These are phyloP conservation scores for Saccharomycopsis malanga DNA, from an alignment of 805 yeast species.

Conservation along the genomic window DNA sequence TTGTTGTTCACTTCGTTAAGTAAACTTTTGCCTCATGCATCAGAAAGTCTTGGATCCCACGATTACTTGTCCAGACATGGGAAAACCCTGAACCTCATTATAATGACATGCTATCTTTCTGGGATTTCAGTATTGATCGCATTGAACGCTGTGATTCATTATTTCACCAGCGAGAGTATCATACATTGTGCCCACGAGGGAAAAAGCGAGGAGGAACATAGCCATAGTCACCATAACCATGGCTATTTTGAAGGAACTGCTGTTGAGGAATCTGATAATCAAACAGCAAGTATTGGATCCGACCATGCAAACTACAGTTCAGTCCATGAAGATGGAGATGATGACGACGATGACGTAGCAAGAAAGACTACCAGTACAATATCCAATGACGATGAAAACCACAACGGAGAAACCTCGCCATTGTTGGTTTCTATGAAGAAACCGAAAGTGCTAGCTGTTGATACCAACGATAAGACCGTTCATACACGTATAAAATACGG, in stretches of 20 bases:
- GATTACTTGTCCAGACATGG: conserved; percentile 24
- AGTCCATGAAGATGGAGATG: background rate
- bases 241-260: conserved; percentile 9
- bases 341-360: background rate
- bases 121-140: conserved; percentile 58
- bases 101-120: conserved; percentile 40
- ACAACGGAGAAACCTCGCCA: background rate
- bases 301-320: background rate
- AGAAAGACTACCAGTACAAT: background rate
- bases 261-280: background rate
- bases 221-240: conserved; percentile 23
- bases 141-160: conserved; percentile 62
- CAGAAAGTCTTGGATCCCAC: conserved; percentile 35
- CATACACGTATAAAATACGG: conserved; percentile 14
- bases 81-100: conserved; percentile 30
- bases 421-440: background rate
- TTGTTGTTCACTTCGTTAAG: conserved; percentile 71
- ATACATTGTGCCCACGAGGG: conserved; percentile 63
- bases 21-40: conserved; percentile 67
- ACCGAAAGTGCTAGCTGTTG: background rate
- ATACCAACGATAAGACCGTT: background rate
- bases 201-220: conserved; percentile 23
- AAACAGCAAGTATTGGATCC: background rate
- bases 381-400: background rate
- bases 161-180: conserved; percentile 69